Conservation (phyloP, 176 grass and related monocot species). For the Olyra latifolia region DNA sequence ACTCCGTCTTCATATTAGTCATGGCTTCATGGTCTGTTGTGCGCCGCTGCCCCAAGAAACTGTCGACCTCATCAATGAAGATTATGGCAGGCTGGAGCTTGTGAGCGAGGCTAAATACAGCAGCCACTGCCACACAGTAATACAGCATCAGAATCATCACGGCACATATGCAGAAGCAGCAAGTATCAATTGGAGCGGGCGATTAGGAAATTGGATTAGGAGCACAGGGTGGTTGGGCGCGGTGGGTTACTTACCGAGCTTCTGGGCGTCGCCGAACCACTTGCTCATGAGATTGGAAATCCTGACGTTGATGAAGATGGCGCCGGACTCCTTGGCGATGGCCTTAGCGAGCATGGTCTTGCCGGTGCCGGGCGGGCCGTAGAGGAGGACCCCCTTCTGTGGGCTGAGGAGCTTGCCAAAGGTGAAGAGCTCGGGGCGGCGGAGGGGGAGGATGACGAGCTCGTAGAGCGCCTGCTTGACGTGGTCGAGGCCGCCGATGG, state of each 20-base stretch:
- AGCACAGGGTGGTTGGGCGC: too few relatives aligned
- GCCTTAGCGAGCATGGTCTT: conserved; percentile 99
- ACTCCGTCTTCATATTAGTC: conserved; percentile 99
- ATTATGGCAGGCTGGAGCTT: conserved; percentile 98
- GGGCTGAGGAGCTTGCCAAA: conserved; percentile 89
- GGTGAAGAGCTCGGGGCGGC: conserved; percentile 75
- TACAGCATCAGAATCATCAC: conserved; percentile 14
- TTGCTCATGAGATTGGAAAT: conserved; percentile 99
- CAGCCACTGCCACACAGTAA: conserved; percentile 53
- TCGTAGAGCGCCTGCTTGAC: conserved; percentile 84
- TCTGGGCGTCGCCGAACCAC: conserved; percentile 97
- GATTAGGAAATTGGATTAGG: neutral
- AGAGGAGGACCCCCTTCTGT: conserved; percentile 91
- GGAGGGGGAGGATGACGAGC: conserved; percentile 90
- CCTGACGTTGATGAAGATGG: conserved; percentile 97
- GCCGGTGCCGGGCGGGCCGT: conserved; percentile 82
- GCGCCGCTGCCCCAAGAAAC: conserved; percentile 84
- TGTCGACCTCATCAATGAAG: conserved; percentile 98
- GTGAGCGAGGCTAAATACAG: conserved; percentile 85
- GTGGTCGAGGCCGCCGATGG: conserved; percentile 79
- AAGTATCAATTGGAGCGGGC: neutral
- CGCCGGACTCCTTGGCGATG: conserved; percentile 89
- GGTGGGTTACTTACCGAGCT: conserved; percentile 60
- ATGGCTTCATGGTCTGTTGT: conserved; percentile 88
- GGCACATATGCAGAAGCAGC: neutral